Evolutionary conservation across 1,284 basidiomycete genomes (phyloP).

Genomic region (Gomphus bonarii): DNA sequence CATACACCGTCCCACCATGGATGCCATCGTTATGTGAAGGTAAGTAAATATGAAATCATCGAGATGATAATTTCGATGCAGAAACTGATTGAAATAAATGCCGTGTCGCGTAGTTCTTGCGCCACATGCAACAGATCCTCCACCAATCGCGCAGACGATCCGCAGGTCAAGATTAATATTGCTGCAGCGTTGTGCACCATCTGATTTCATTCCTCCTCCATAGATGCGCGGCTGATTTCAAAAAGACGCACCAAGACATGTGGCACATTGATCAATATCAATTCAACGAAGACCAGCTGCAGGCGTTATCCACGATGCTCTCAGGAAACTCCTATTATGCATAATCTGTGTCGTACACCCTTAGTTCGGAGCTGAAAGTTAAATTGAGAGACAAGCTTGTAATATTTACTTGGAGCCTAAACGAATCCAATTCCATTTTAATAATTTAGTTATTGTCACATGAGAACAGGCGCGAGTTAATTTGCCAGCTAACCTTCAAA

Average conservation of each 20-base stretch:
- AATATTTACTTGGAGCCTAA: no score
- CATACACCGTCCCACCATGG: conserved; percentile 72
- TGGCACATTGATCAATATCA: conserved; percentile 87
- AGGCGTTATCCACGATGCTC: conserved; percentile 79
- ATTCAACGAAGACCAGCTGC: conserved; percentile 86
- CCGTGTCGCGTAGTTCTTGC: conserved; percentile 44
- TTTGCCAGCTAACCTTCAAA: no score
- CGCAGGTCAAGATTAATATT: conserved; percentile 32
- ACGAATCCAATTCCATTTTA: no score
- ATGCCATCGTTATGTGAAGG: conserved; percentile 70
- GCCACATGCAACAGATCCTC: conserved; percentile 80
- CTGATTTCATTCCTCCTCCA: background rate
- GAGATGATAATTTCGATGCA: no score
- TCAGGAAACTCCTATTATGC: conserved; percentile 86
- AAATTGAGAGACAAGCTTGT: no score
- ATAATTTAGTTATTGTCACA: background rate
- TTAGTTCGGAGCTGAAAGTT: no score
- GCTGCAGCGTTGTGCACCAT: background rate
- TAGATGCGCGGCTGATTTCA: conserved; percentile 76
- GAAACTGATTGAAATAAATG: conserved; percentile 5
- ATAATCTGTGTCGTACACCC: conserved; percentile 13
- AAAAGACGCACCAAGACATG: conserved; percentile 82
- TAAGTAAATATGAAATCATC: conserved; percentile 19
- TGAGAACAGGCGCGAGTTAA: background rate
- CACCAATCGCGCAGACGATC: conserved; percentile 87